Percentiles rank a stretch among this genome's conserved stretches.
These are phyloP conservation scores for Thuidium tamariscinum DNA, from an alignment of 225 moss, liverwort and hornwort genomes.

Conservation along the genomic window DNA sequence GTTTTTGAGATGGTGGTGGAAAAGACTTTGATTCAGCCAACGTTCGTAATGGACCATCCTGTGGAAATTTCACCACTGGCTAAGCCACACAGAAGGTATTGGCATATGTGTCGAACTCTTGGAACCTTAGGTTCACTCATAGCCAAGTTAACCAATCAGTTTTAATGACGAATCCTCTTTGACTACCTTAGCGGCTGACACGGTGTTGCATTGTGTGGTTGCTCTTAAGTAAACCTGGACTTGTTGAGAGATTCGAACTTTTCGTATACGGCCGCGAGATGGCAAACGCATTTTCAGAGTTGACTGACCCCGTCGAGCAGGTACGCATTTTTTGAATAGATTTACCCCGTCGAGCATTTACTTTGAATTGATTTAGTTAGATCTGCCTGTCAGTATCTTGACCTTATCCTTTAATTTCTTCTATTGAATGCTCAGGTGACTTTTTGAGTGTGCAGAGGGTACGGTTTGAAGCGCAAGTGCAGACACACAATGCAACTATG, in stretches of 20 bases:
- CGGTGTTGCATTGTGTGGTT: background rate
- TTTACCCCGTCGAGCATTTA: background rate
- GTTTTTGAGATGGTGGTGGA: conserved; percentile 94
- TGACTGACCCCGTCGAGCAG: conserved; percentile 96
- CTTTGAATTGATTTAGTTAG: background rate
- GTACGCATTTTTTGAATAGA: conserved; percentile 1
- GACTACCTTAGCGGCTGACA: background rate
- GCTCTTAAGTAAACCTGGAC: conserved; percentile 60
- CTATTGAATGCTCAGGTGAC: background rate
- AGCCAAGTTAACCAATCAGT: background rate
- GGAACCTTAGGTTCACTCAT: background rate
- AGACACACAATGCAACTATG: conserved; percentile 63
- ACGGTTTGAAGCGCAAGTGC: conserved; percentile 77
- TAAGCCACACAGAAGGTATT: conserved; percentile 87
- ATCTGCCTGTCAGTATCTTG: background rate
- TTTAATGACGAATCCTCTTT: background rate
- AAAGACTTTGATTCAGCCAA: conserved; percentile 80
- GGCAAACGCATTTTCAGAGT: conserved; percentile 98
- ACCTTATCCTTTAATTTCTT: background rate
- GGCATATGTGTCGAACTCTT: background rate
- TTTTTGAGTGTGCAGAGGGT: conserved; percentile 41
- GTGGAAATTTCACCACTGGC: conserved; percentile 93
- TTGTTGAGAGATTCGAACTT: conserved; percentile 93
- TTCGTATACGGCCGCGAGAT: conserved; percentile 93
- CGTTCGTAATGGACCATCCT: conserved; percentile 96